Evolutionary conservation across 768 basidiomycete genomes (phyloP).

Genomic region (Auricularia auricula-judae): DNA sequence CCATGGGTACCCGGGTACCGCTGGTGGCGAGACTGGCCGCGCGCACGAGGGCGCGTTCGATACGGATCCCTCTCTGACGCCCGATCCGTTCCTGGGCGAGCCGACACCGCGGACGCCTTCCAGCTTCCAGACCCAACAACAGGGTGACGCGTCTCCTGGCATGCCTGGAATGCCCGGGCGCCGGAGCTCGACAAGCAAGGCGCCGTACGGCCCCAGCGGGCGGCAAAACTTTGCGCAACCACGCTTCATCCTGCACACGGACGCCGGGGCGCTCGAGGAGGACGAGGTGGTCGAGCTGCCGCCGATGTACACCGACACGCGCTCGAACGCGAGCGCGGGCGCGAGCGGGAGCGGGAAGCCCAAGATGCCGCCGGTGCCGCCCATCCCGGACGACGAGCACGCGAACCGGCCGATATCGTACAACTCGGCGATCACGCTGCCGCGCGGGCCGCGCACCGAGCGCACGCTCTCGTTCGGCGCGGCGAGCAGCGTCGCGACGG

Average conservation of each 20-base stretch:
- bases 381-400: not conserved
- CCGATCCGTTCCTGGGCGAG: conserved; percentile 20
- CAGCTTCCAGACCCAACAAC: not conserved
- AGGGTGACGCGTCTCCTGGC: not conserved
- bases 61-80: not conserved
- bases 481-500: not conserved
- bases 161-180: no score
- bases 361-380: not conserved
- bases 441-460: not conserved
- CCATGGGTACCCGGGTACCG: not conserved
- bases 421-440: not conserved
- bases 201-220: not conserved
- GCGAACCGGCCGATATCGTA: not conserved
- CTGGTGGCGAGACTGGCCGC: not conserved
- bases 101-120: conserved; percentile 13
- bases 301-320: conserved; percentile 49
- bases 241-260: conserved; percentile 58
- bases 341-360: not conserved
- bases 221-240: conserved; percentile 22
- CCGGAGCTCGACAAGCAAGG: not conserved
- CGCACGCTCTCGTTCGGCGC: not conserved
- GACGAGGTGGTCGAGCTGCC: conserved; percentile 59
- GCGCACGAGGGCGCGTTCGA: not conserved
- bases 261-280: conserved; percentile 42
- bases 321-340: not conserved